Evolutionary conservation across 768 basidiomycete species (phyloP), one percentile per base, ranked within the genome.

Genomic region (Suillus variegatus): DNA sequence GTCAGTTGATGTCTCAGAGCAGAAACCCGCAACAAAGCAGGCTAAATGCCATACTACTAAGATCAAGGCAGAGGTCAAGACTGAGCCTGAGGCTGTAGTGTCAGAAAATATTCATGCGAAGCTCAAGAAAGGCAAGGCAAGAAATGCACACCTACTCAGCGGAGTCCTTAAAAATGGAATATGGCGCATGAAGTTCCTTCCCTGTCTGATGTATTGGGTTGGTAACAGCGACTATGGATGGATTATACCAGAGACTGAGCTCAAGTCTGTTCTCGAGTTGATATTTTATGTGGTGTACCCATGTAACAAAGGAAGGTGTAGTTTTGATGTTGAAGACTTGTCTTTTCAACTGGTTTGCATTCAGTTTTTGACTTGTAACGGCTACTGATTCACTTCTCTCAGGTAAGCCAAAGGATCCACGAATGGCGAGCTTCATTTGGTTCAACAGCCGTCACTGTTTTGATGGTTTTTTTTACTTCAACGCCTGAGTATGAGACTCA

Each of bases 351-450:
- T 14, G 36, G 6, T 25, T 25, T 9, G 67, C 61, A 18, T 58
- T 65, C 18, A 54, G 54, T 13, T 57, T 41, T 28, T 52, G n/a
- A 14, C 20, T 68, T 5, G 41, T 63, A 63, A 52, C 32, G 46
- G 46, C 22, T 56, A 40, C 40, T 56, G 41, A 35, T 52, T 52
- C n/a, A 36, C n/a, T 58, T 63, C 35, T 2, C 40, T 32, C 46
- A 67, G 64, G 47, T 35, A 6, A 36, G 18, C 12, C 67, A 68
- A 55, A 49, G 57, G 28, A 6, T 68, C 8, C 28, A 46, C 36
- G 38, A 68, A 61, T 68, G 67, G 67, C 49, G 44, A 20, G 66
- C 40, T 43, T 16, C 62, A 18, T 56, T 68, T 20, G 35, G 67
- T 25, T 66, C 65, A 22, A 63, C 65, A 35, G 65, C 67, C n/a